Conservation (phyloP, 495 filamentous ascomycete species). For the Tuber umbilicatum region DNA sequence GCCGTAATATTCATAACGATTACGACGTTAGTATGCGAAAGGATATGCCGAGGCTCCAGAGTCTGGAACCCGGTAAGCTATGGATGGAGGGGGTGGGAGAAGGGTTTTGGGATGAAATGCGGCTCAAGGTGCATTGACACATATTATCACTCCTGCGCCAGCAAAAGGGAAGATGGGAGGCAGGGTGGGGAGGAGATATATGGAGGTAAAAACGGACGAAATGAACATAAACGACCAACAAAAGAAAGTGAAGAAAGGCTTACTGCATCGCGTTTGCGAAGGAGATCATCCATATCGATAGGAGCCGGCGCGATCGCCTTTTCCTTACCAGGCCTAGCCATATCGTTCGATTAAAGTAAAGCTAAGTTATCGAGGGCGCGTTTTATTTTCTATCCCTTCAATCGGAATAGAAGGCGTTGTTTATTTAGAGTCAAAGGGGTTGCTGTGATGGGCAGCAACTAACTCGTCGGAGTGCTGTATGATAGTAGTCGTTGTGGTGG, state of each 20-base stretch:
- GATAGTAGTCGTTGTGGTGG: slow-evolving; percentile 10
- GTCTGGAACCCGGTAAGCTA: background rate
- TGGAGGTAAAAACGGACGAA: slow-evolving; percentile 1
- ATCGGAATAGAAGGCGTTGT: background rate
- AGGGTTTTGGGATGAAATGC: background rate
- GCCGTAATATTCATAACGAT: background rate
- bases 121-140: background rate
- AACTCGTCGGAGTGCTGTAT: background rate
- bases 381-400: background rate
- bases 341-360: slow-evolving; percentile 6
- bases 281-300: slow-evolving; percentile 28
- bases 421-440: background rate
- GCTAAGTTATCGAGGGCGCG: background rate
- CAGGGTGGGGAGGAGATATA: background rate
- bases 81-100: background rate
- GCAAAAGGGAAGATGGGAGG: background rate
- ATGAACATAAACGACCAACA: slow-evolving; percentile 5
- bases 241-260: slow-evolving; percentile 12
- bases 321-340: slow-evolving; percentile 22
- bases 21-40: background rate
- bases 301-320: slow-evolving; percentile 35
- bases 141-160: background rate
- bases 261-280: slow-evolving; percentile 41
- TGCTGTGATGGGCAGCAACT: background rate
- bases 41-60: background rate